A percentile compares a stretch with the other conserved stretches of the same genome.
Conservation (phyloP, 1,284 basidiomycete species). For the Cutaneotrichosporon sp. region DNA sequence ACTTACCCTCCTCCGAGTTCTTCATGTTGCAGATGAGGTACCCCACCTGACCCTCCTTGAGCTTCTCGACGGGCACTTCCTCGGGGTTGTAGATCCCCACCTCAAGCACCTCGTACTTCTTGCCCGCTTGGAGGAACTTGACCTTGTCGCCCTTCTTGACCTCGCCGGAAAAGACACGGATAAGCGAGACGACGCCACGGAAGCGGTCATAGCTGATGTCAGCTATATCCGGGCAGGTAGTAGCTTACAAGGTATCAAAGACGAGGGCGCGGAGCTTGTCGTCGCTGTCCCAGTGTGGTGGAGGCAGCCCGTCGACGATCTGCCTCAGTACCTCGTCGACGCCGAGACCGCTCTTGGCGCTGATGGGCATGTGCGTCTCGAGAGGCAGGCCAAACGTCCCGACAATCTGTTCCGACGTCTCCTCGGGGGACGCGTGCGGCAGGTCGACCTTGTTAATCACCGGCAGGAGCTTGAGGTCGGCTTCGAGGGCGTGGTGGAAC, state of each 20-base stretch:
- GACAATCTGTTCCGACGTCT: slow-evolving; percentile 72
- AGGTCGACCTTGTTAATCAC: slow-evolving; percentile 96
- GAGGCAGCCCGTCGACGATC: slow-evolving; percentile 75
- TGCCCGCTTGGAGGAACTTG: slow-evolving; percentile 74
- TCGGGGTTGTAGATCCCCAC: slow-evolving; percentile 90
- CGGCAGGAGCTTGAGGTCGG: slow-evolving; percentile 78
- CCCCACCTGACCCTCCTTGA: slow-evolving; percentile 86
- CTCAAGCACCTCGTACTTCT: slow-evolving; percentile 87
- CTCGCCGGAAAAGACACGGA: slow-evolving; percentile 63
- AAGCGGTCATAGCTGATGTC: slow-evolving; percentile 82
- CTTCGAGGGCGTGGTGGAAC: slow-evolving; percentile 78
- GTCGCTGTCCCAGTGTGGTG: slow-evolving; percentile 54
- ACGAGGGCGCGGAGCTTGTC: slow-evolving; percentile 74
- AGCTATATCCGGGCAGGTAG: neutral
- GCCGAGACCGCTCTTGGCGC: slow-evolving; percentile 87
- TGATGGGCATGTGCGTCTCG: slow-evolving; percentile 67
- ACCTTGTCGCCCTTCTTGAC: slow-evolving; percentile 79
- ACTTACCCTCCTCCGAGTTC: slow-evolving; percentile 83
- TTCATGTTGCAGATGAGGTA: slow-evolving; percentile 89
- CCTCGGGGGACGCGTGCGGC: slow-evolving; percentile 73
- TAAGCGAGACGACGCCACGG: slow-evolving; percentile 88
- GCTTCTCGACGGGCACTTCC: slow-evolving; percentile 63
- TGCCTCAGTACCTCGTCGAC: slow-evolving; percentile 65
- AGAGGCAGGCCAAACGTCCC: slow-evolving; percentile 73
- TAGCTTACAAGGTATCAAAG: slow-evolving; percentile 80